Conservation (phyloP, 768 basidiomycete genomes). For the Calocybe gangraenosa region DNA sequence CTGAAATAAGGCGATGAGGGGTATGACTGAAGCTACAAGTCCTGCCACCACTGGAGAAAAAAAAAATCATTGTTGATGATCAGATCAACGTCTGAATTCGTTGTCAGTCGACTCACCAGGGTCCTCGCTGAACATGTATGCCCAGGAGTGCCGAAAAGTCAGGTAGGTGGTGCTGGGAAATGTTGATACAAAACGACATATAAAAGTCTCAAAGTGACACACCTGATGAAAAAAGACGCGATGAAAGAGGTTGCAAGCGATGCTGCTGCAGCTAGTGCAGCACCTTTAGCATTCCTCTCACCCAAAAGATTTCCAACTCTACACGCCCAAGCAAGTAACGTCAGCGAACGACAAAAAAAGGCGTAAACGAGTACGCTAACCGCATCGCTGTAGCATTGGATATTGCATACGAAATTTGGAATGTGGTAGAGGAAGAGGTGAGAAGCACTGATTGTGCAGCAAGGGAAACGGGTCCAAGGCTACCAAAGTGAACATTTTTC, state of each 20-base stretch:
- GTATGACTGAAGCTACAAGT: constrained; percentile 65
- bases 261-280: constrained; percentile 32
- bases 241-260: constrained; percentile 45
- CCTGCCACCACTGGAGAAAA: constrained; percentile 39
- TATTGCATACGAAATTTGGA: constrained; percentile 78
- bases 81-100: too few species aligned
- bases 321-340: not conserved
- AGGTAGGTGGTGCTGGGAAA: constrained; percentile 43
- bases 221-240: constrained; percentile 7
- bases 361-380: constrained; percentile 29
- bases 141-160: constrained; percentile 61
- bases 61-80: too few species aligned
- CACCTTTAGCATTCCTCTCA: constrained; percentile 9
- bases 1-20: constrained; percentile 74
- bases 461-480: constrained; percentile 71
- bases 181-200: not conserved
- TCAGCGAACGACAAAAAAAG: not conserved
- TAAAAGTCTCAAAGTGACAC: not conserved
- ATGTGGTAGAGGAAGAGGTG: constrained; percentile 66
- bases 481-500: constrained; percentile 20
- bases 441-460: constrained; percentile 86
- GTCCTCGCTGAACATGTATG: constrained; percentile 66
- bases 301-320: constrained; percentile 13
- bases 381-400: constrained; percentile 80
- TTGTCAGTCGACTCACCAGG: constrained; percentile 32